Evolutionary conservation across 257 asterid genomes (phyloP), one percentile per base, ranked within the genome.

Genomic region (Leptodermis oblonga): DNA sequence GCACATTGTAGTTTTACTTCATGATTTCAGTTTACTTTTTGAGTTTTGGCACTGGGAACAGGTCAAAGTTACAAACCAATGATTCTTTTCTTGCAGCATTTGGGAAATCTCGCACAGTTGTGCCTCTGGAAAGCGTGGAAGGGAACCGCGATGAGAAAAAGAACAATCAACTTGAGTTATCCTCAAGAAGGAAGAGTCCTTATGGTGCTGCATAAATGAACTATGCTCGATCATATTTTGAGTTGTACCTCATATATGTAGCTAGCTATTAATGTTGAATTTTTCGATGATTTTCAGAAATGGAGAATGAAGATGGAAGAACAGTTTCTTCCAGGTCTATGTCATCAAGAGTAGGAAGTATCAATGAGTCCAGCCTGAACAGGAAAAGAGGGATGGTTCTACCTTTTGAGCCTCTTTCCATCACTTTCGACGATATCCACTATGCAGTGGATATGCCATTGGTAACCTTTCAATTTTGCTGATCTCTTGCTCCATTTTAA

Each of bases 331-430:
- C 76, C 14, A 22, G 59, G 37, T 65, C 73, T 18, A 20, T 56
- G 43, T 70, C 72, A 26, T 36, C 71, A 23, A 55, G 67, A 59
- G 67, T 56, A 1, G 73, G 60, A 8, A 68, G 70, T 48, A n/a
- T 33, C 36, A 51, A 66, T 34, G 64, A 39, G 30, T 53, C 45
- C 8, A 18, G 48, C 28, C 59, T 51, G 72, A 60, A 67, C 90
- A 90, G 95, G 95, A 68, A 78, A 60, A 81, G 78, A 74, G 98
- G 98, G 74, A 88, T 93, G 98, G 92, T 87, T 84, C 94, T 93
- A 70, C 98, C 98, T 1, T 93, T 93, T 67, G 74, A 85, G 71
- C 95, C 96, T 55, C 96, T 90, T 79, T 87, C 97, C 49, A 84
- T 93, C 90, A 82, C 86, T 51, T 93, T 93, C 39, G 84, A 76